phyloP scores from a whole-genome alignment of 208 protist species.

The Leptomonas pyrrhocoris region DNA sequence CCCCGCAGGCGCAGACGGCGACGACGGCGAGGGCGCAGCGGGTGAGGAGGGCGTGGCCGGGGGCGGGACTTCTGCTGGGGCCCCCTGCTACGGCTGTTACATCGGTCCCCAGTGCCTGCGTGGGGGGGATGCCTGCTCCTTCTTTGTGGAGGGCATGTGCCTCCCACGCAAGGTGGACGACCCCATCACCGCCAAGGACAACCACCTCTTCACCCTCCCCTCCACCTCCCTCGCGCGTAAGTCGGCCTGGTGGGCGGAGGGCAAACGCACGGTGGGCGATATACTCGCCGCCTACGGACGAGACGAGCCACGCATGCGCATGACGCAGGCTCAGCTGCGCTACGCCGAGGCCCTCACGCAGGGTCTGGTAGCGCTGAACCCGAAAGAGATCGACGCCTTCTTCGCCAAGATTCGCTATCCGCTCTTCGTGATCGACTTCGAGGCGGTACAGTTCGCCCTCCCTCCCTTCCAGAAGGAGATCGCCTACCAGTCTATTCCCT shows the following conservation, averaged over 20 bases:
- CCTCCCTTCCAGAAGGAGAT: constrained; percentile 83
- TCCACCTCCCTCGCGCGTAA: constrained; percentile 74
- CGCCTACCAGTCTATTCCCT: constrained; percentile 85
- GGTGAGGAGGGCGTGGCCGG: background rate
- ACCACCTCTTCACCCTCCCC: constrained; percentile 89
- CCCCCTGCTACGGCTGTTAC: constrained; percentile 58
- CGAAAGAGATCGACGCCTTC: constrained; percentile 78
- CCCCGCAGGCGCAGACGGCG: constrained; percentile 3
- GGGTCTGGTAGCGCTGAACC: constrained; percentile 73
- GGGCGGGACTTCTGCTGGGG: background rate
- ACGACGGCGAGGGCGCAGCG: constrained; percentile 10
- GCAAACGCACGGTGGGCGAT: constrained; percentile 75
- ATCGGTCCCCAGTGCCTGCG: constrained; percentile 75
- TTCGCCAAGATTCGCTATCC: constrained; percentile 81
- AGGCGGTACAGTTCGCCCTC: constrained; percentile 86
- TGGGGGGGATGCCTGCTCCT: constrained; percentile 72
- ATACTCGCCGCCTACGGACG: constrained; percentile 63
- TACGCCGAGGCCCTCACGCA: constrained; percentile 71
- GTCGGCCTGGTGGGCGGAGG: constrained; percentile 77
- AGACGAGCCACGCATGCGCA: constrained; percentile 49
- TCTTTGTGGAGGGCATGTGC: constrained; percentile 85
- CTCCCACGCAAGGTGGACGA: constrained; percentile 75
- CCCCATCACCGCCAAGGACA: constrained; percentile 62
- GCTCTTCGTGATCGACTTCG: constrained; percentile 90
- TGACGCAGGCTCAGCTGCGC: constrained; percentile 83